phyloP scores from a whole-genome alignment of 169 alveolate species.

The Eimeria acervulina region DNA sequence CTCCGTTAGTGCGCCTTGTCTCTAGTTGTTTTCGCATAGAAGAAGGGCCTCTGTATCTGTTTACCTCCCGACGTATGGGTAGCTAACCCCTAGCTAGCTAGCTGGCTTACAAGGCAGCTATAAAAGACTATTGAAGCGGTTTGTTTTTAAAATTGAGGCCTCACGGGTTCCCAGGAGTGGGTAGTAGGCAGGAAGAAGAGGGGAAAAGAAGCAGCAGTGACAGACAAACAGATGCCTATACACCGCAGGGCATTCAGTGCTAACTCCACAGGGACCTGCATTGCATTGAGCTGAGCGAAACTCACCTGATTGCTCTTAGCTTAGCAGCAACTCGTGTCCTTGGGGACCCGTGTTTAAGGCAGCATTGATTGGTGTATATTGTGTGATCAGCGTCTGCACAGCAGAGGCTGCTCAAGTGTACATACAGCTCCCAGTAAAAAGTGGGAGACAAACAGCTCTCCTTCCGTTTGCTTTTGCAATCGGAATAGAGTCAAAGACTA shows the following conservation, averaged over 20 bases:
- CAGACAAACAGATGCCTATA: background rate
- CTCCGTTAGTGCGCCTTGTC: background rate
- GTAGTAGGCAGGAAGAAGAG: background rate
- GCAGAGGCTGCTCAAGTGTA: background rate
- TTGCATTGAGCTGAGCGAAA: background rate
- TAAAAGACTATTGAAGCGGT: background rate
- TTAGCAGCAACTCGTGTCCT: background rate
- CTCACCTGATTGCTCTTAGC: background rate
- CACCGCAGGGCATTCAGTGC: background rate
- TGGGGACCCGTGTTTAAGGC: background rate
- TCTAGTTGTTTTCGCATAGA: background rate
- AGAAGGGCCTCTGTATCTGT: background rate
- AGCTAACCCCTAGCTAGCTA: too few species aligned
- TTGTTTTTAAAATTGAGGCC: slow-evolving; percentile 13
- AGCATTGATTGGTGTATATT: background rate
- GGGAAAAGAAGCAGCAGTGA: background rate
- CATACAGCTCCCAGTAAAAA: background rate
- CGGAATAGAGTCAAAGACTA: background rate
- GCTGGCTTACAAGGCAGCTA: background rate
- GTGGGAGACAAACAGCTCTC: background rate
- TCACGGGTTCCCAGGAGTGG: background rate
- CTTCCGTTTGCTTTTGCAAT: background rate
- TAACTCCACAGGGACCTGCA: slow-evolving; percentile 1
- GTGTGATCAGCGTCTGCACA: background rate
- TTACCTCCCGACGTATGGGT: too few species aligned